Base-by-base conservation (phyloP, 495 filamentous ascomycete genomes). In the Penicillium coffeae region DNA sequence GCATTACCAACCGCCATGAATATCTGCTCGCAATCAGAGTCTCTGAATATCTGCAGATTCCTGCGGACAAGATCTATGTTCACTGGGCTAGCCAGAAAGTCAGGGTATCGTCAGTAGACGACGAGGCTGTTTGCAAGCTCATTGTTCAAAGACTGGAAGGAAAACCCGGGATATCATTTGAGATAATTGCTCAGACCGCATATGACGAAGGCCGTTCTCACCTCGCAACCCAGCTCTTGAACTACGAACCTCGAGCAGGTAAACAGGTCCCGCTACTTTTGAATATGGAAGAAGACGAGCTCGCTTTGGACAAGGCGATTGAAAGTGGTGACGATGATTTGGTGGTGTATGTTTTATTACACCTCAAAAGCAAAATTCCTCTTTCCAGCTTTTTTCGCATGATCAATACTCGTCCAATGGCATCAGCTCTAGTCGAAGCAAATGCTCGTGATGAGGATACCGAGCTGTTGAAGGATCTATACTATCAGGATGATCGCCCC, bases 21-120 rank as follows among this genome's bases (percentile, higher is more conserved):
- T 96, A 97, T 66, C 76, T 95, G 2, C 80, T 97, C 8, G 94
- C 94, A 1, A 82, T 98, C 18, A 81, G 86, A 13, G 78, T 97
- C n/a, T 90, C 92, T 2, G 86, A 89, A 47, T 96, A 89, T 63
- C 75, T 98, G 0, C 84, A 83, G 36, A 78, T 98, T 13, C 85
- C 94, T 1, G 89, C 89, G 8, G 89, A 93, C 57, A 83, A 79
- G 43, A 94, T 98, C 45, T 95, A 96, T 55, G 90, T 94, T 12
- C 90, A 95, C 63, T 98, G 93, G 93, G 93, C 94, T 9, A 88
- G 87, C 19, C 84, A 93, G 64, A 98, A 96, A 65, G 94, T 97
- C 20, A 85, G 89, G 18, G 71, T 86, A 3, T 90, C 90, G 1
- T 78, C 85, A 3, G 89, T 88, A 37, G 85, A 92, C 51, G 94